Percentiles rank a stretch among this genome's conserved stretches.
Evolutionary conservation across 1,284 basidiomycete species (phyloP).

Genomic region (Phlebopus sp.): DNA sequence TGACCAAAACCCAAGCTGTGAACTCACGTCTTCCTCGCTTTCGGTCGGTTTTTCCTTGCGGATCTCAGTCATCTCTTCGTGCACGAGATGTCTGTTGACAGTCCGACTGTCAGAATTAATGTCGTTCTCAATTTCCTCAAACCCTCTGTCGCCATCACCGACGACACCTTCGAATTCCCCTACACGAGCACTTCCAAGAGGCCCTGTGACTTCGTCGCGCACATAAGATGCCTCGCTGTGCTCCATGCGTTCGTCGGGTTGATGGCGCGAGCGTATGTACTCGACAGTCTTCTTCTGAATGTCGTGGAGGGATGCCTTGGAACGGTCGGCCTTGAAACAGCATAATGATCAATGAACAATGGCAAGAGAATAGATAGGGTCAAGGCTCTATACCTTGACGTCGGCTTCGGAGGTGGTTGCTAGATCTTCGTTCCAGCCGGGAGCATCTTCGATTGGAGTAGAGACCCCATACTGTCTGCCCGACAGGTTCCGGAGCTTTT

Average conservation of each 20-base stretch:
- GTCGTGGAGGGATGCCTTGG: conserved; percentile 19
- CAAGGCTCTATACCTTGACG: conserved; percentile 50
- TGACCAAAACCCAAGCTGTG: neutral
- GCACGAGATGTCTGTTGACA: conserved; percentile 15
- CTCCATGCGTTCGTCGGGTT: conserved; percentile 34
- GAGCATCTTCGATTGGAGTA: conserved; percentile 52
- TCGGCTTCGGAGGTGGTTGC: conserved; percentile 67
- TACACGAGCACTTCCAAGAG: conserved; percentile 34
- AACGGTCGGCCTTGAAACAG: conserved; percentile 25
- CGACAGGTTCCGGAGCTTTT: conserved; percentile 55
- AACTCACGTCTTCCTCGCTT: conserved; percentile 20
- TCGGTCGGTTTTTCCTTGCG: conserved; percentile 2
- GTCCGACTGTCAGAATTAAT: conserved; percentile 25
- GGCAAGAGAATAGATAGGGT: neutral
- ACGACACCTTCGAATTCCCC: conserved; percentile 34
- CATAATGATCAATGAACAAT: conserved; percentile 3
- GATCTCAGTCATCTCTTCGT: conserved; percentile 6
- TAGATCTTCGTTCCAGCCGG: conserved; percentile 73
- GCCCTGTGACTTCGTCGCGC: conserved; percentile 44
- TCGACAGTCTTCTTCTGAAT: conserved; percentile 41
- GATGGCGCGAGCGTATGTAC: conserved; percentile 35
- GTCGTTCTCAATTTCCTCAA: conserved; percentile 20
- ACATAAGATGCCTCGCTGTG: conserved; percentile 35
- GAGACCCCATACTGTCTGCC: conserved; percentile 50
- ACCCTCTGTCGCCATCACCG: conserved; percentile 29